Base-by-base conservation (phyloP, 2,329 filamentous ascomycete species). In the Colletotrichum kahawae region DNA sequence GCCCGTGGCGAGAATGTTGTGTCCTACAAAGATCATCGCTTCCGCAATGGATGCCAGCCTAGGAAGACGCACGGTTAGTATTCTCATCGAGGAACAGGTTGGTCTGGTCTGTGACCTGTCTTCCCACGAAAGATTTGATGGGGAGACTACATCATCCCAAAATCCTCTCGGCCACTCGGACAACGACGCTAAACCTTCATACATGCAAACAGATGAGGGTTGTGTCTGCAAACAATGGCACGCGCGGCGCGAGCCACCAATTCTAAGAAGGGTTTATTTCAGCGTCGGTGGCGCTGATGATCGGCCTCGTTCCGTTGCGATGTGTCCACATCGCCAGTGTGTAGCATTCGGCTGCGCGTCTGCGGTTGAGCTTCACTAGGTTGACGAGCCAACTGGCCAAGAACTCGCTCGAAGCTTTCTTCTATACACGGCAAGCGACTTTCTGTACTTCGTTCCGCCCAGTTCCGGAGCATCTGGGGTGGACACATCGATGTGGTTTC, bases 331-430 rank as follows among this genome's bases (percentile, higher is more conserved):
- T 72, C 87, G 90, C 60, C 87, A 88, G 66, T 93, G 91, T 77
- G 90, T 93, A 38, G 92, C 91, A 10, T 94, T 93, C 83, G 92
- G 92, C 16, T 93, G 90, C 77, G 87, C 88, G 14, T 86, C 88
- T 9, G 90, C 92, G 1, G 90, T 93, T 67, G 92, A 93, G 79
- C 83, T 93, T 51, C 91, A 93, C 79, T 94, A 90, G 80, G 82
- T 87, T 67, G 85, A 88, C 80, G 85, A 83, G 72, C 77, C 86
- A 67, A 87, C 86, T 5, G 82, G 84, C 14, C 86, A 88, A 75
- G 87, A 89, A 74, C 79, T 90, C 51, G 88, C 86, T 77, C 84
- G 89, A 67, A 91, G 87, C 88, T 91, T 92, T 77, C 88, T 89
- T 1, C 84, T 91, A 12, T 87, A 86, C 10, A 86, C 87, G 12